Conservation (phyloP, 768 basidiomycete genomes). For the Podaxis sp. region DNA sequence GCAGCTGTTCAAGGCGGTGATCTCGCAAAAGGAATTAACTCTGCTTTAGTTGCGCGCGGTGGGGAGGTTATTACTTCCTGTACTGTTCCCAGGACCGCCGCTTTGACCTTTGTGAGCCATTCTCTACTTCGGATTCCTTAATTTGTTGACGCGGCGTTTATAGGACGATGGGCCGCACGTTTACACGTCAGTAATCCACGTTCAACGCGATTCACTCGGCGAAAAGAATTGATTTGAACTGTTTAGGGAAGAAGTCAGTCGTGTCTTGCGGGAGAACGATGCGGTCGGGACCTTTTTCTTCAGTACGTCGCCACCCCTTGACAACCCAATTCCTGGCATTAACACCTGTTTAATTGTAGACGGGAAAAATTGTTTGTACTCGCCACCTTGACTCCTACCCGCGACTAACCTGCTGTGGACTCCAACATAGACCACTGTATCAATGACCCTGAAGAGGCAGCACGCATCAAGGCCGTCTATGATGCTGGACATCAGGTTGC, state of each 20-base stretch:
- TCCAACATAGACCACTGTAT: constrained; percentile 27
- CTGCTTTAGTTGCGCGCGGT: neutral
- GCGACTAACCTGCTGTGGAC: neutral
- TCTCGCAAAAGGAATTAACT: neutral
- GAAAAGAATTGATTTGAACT: neutral
- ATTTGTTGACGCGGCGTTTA: neutral
- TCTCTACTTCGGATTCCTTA: neutral
- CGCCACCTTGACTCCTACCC: neutral
- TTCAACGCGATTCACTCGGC: neutral
- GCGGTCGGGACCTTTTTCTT: constrained; percentile 38
- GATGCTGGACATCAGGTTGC: constrained; percentile 28
- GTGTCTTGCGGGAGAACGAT: constrained; percentile 30
- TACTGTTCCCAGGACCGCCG: constrained; percentile 32
- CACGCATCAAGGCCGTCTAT: constrained; percentile 22
- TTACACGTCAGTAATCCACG: constrained; percentile 29
- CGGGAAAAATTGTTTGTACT: constrained; percentile 12
- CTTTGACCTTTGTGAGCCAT: constrained; percentile 33
- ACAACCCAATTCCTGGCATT: neutral
- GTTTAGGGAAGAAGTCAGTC: constrained; percentile 34
- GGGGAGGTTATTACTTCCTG: constrained; percentile 31
- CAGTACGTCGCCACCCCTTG: constrained; percentile 15
- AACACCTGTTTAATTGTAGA: neutral
- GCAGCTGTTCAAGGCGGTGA: neutral
- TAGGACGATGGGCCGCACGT: constrained; percentile 45
- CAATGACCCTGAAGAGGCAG: constrained; percentile 18